These are phyloP conservation scores for Paralagenidium karlingii DNA, from an alignment of 352 stramenopile species.

Conservation along the genomic window DNA sequence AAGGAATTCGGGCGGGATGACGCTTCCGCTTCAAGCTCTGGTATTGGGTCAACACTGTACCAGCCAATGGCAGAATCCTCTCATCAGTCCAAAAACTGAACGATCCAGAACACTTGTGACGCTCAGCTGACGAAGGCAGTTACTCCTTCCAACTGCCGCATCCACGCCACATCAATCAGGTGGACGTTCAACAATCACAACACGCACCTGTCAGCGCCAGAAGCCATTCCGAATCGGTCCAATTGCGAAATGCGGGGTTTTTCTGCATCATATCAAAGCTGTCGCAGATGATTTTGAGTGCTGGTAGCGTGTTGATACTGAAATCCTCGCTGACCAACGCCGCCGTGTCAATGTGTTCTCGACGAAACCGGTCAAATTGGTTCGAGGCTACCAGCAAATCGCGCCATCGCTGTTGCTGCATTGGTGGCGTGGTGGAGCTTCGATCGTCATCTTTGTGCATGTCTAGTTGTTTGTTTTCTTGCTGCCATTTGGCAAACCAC, in stretches of 20 bases:
- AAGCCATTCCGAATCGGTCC: conserved; percentile 69
- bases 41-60: conserved; percentile 4
- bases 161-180: not conserved
- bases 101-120: conserved; percentile 60
- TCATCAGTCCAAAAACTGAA: conserved; percentile 30
- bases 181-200: not conserved
- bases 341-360: too few relatives aligned
- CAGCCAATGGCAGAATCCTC: not conserved
- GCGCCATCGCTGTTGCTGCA: too few relatives aligned
- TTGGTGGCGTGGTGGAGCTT: too few relatives aligned
- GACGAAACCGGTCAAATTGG: too few relatives aligned
- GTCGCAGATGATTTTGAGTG: conserved; percentile 64
- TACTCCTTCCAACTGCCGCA: not conserved
- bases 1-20: conserved; percentile 12
- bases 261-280: conserved; percentile 43
- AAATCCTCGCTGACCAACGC: too few relatives aligned
- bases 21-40: conserved; percentile 1
- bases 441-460: too few relatives aligned
- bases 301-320: conserved; percentile 46
- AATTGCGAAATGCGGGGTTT: conserved; percentile 47
- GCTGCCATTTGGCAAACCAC: too few relatives aligned
- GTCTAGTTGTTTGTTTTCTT: too few relatives aligned
- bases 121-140: not conserved
- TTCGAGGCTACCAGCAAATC: too few relatives aligned
- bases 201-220: conserved; percentile 40